phyloP scores from a whole-genome alignment of 1,284 basidiomycete genomes.

The Trichosporon faecale region DNA sequence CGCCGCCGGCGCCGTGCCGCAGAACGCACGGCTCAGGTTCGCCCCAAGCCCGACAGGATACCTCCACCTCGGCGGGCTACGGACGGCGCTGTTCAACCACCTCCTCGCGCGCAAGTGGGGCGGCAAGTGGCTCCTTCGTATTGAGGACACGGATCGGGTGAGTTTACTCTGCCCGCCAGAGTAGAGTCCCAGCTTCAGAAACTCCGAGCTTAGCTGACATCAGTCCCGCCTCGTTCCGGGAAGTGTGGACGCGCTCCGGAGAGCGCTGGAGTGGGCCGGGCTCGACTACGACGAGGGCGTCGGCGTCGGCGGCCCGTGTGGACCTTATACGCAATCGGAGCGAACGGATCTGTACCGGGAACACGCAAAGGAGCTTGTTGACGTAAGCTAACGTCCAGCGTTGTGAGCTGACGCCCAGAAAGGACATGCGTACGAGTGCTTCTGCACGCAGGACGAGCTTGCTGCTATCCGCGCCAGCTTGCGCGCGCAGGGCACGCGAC shows the following conservation, averaged over 20 bases:
- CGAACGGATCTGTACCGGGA: slow-evolving; percentile 76
- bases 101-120: slow-evolving; percentile 73
- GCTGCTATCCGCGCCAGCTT: slow-evolving; percentile 65
- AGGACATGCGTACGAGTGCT: slow-evolving; percentile 90
- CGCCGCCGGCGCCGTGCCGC: neutral
- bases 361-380: slow-evolving; percentile 70
- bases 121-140: slow-evolving; percentile 81
- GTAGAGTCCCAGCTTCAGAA: neutral
- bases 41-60: slow-evolving; percentile 95
- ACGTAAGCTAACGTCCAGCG: slow-evolving; percentile 55
- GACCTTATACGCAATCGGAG: slow-evolving; percentile 64
- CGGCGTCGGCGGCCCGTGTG: slow-evolving; percentile 42
- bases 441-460: slow-evolving; percentile 73
- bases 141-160: slow-evolving; percentile 93
- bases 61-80: slow-evolving; percentile 90
- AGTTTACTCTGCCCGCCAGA: slow-evolving; percentile 36
- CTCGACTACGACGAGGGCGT: slow-evolving; percentile 92
- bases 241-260: slow-evolving; percentile 74
- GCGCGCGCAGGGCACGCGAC: slow-evolving; percentile 66
- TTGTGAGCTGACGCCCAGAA: slow-evolving; percentile 54
- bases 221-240: slow-evolving; percentile 77
- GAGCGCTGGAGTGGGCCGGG: slow-evolving; percentile 85
- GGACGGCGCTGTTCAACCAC: slow-evolving; percentile 93
- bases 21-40: slow-evolving; percentile 65
- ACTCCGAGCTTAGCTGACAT: neutral